Conservation (phyloP, 2,329 filamentous ascomycete genomes). For the Canariomyces notabilis region DNA sequence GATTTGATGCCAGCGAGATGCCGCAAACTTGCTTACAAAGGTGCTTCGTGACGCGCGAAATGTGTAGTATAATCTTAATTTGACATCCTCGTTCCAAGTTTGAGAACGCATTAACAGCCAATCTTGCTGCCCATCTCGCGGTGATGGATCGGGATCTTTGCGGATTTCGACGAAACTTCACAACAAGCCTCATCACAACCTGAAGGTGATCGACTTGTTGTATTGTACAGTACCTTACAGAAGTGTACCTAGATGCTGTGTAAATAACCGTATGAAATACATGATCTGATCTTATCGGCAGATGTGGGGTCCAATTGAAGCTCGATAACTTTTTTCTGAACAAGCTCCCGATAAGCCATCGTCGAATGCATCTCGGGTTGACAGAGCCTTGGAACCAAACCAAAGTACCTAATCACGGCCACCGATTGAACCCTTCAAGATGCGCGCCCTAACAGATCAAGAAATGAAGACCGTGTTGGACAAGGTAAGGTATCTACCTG, state of each 20-base stretch:
- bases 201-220: no score
- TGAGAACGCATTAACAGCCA: background rate
- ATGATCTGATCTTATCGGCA: no score
- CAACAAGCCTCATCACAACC: background rate
- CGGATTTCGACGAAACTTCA: no score
- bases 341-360: conserved; percentile 16
- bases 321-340: conserved; percentile 15
- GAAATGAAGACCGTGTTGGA: conserved; percentile 77
- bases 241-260: no score
- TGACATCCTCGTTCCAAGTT: no score
- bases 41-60: no score
- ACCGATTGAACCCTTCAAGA: conserved; percentile 36
- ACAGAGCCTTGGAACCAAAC: background rate
- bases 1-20: background rate
- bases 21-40: background rate
- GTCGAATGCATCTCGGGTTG: background rate
- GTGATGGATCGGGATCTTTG: no score
- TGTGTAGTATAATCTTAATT: no score
- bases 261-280: no score
- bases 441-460: conserved; percentile 76
- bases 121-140: background rate
- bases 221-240: no score
- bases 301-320: conserved; percentile 18
- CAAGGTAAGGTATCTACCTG: conserved; percentile 23
- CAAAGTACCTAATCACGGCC: background rate